Percentiles rank a stretch among this genome's conserved stretches.
These are phyloP conservation scores for Coemansia pectinata DNA, from an alignment of 192 early-diverging fungal species.

Conservation along the genomic window DNA sequence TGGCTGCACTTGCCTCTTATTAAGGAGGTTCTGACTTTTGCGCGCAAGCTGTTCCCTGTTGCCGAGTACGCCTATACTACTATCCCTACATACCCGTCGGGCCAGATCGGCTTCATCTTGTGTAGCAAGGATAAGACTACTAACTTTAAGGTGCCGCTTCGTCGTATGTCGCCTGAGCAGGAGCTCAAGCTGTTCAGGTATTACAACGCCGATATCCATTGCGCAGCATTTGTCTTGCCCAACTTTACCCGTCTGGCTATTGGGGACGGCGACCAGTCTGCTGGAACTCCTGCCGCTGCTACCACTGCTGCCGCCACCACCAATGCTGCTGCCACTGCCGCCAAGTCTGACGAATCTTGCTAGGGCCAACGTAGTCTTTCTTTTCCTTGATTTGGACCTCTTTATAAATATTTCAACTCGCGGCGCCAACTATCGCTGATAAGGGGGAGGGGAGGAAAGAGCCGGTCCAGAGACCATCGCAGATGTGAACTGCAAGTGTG, in stretches of 20 bases:
- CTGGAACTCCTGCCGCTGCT: not conserved
- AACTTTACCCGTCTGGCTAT: constrained; percentile 74
- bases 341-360: constrained; percentile 8
- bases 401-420: not conserved
- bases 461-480: constrained; percentile 4
- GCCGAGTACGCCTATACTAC: constrained; percentile 94
- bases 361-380: not conserved
- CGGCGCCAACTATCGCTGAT: not conserved
- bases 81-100: constrained; percentile 97
- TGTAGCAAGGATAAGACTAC: constrained; percentile 81
- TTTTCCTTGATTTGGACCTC: not conserved
- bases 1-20: constrained; percentile 96
- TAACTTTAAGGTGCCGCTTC: constrained; percentile 76
- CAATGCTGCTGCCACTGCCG: not conserved
- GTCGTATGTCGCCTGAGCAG: constrained; percentile 73
- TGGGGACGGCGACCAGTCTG: constrained; percentile 5
- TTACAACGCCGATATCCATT: constrained; percentile 94
- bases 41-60: constrained; percentile 80
- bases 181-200: constrained; percentile 84
- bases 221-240: constrained; percentile 89
- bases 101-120: constrained; percentile 95
- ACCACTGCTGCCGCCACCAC: not conserved
- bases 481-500: not conserved
- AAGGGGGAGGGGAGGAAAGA: not conserved
- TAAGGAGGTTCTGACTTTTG: constrained; percentile 82